These are phyloP conservation scores for Monosporascus sp. DNA, from an alignment of 2,329 filamentous ascomycete species.

Conservation along the genomic window DNA sequence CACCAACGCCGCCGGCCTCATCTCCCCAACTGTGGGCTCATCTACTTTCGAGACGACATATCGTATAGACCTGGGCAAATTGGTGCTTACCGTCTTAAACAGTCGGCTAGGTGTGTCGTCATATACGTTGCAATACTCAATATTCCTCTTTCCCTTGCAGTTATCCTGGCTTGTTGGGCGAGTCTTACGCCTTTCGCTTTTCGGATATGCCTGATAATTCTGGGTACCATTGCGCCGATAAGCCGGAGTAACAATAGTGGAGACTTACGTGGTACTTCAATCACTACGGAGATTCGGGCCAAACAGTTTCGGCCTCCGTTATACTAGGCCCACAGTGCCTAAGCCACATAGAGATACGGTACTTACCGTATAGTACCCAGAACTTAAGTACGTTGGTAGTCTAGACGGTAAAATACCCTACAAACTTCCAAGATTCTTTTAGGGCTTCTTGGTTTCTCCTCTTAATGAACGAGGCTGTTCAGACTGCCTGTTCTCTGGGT, in stretches of 20 bases:
- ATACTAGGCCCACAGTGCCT: too few species aligned
- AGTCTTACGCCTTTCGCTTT: not conserved
- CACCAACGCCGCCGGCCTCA: not conserved
- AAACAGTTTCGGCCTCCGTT: too few species aligned
- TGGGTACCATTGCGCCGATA: not conserved
- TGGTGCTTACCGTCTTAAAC: not conserved
- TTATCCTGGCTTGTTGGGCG: not conserved
- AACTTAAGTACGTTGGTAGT: too few species aligned
- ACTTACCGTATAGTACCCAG: too few species aligned
- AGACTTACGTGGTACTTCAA: not conserved
- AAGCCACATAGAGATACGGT: too few species aligned
- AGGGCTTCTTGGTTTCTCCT: too few species aligned
- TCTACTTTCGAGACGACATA: too few species aligned
- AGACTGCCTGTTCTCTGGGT: too few species aligned
- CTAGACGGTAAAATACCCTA: too few species aligned
- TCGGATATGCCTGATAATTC: not conserved
- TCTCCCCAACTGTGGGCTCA: not conserved
- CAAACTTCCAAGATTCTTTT: too few species aligned
- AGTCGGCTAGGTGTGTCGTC: not conserved
- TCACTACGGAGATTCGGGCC: too few species aligned
- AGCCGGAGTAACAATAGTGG: not conserved
- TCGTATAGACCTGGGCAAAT: not conserved
- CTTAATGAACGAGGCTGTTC: too few species aligned
- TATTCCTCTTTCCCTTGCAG: not conserved
- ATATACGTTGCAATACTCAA: not conserved